Conservation (phyloP, 2,329 filamentous ascomycete genomes). For the Orbilia ellipsospora region DNA sequence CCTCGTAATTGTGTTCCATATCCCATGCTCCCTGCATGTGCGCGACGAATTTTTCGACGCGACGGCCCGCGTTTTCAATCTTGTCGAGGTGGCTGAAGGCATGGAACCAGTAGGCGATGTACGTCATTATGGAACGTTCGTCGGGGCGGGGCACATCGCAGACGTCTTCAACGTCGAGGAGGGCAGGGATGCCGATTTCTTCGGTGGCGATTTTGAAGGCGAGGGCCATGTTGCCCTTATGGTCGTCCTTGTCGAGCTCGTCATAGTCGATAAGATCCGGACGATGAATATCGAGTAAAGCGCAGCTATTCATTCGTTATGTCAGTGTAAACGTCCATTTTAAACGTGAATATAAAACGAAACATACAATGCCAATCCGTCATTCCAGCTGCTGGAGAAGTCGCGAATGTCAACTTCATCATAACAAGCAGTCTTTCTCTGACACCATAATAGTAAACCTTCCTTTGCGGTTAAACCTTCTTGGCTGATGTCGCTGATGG, state of each 20-base stretch:
- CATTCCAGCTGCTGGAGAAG: constrained; percentile 96
- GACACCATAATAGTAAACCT: constrained; percentile 93
- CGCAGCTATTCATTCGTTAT: constrained; percentile 69
- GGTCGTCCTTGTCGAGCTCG: constrained; percentile 89
- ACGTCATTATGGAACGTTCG: constrained; percentile 97
- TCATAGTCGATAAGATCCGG: constrained; percentile 98
- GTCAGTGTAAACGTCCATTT: not conserved
- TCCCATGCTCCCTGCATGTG: constrained; percentile 99
- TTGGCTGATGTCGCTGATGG: constrained; percentile 95
- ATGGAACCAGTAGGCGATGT: constrained; percentile 99
- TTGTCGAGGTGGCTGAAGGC: constrained; percentile 99
- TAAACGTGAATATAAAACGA: not conserved
- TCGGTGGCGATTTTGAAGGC: constrained; percentile 96
- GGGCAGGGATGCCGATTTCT: constrained; percentile 94
- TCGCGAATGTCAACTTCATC: constrained; percentile 95
- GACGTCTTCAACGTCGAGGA: constrained; percentile 97
- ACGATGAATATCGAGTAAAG: constrained; percentile 93
- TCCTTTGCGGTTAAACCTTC: constrained; percentile 98
- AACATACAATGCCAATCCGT: constrained; percentile 83
- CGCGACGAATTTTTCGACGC: constrained; percentile 97
- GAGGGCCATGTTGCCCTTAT: constrained; percentile 95
- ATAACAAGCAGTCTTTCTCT: constrained; percentile 98
- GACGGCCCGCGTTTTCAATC: constrained; percentile 93
- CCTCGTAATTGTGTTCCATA: constrained; percentile 97
- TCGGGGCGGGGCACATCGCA: constrained; percentile 96